Percentiles rank a stretch among this genome's conserved stretches.
Evolutionary conservation across 371 early-diverging fungal species (phyloP).

Genomic region (Mucor indicus): DNA sequence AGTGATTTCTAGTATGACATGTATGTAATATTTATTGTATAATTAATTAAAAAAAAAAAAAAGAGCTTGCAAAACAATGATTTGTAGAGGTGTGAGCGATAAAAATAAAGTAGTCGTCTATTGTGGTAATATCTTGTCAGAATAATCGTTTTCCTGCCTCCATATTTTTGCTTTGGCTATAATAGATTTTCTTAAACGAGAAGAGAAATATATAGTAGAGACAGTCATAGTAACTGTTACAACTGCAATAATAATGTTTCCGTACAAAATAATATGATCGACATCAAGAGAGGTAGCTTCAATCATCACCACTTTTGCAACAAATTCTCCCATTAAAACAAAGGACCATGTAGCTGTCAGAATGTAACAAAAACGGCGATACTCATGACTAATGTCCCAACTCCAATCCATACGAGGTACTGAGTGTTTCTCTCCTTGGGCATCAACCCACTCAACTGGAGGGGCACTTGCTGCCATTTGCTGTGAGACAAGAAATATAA

Average conservation of each 20-base stretch:
- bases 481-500: constrained; percentile 22
- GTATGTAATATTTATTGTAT: too few species aligned
- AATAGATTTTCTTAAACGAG: too few species aligned
- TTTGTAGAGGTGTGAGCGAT: too few species aligned
- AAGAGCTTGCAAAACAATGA: too few species aligned
- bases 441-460: constrained; percentile 19
- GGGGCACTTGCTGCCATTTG: not conserved
- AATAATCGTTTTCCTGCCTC: too few species aligned
- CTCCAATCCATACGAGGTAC: constrained; percentile 23
- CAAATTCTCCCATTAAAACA: constrained; percentile 33
- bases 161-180: too few species aligned
- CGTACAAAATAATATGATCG: constrained; percentile 31
- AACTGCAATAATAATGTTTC: constrained; percentile 24
- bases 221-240: constrained; percentile 13
- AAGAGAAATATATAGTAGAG: not conserved
- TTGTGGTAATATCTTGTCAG: too few species aligned
- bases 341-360: constrained; percentile 31
- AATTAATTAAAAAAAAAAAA: too few species aligned
- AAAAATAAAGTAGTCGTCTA: too few species aligned
- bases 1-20: too few species aligned
- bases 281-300: constrained; percentile 24
- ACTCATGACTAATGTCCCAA: constrained; percentile 5
- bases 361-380: constrained; percentile 17
- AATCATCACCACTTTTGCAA: constrained; percentile 35
- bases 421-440: constrained; percentile 16